phyloP scores from a whole-genome alignment of 225 moss, liverwort and hornwort species.

The Takakia lepidozioides region DNA sequence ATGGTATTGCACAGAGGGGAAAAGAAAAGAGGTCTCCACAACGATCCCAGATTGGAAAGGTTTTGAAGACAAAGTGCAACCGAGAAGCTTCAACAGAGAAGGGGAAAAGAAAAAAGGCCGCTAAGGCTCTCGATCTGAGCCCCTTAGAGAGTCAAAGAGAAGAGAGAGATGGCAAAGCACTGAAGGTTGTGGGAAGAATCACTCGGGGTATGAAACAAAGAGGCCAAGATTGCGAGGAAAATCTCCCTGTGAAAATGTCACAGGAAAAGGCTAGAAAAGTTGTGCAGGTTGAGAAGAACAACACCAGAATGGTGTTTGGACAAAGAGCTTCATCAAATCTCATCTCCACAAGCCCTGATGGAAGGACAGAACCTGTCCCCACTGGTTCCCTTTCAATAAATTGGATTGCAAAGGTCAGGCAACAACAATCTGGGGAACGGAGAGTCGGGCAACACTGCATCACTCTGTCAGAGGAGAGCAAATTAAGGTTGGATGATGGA shows the following conservation, averaged over 20 bases:
- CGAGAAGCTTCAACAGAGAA: neutral
- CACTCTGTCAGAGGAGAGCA: no score
- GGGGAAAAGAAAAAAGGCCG: slow-evolving; percentile 3
- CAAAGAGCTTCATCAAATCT: no score
- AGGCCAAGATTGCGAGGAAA: neutral
- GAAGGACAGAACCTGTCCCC: no score
- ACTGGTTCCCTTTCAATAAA: no score
- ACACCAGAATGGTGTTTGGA: neutral
- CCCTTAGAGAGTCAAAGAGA: neutral
- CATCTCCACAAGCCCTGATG: no score
- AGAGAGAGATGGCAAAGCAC: slow-evolving; percentile 2
- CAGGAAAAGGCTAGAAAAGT: neutral
- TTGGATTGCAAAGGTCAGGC: no score
- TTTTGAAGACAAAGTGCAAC: neutral
- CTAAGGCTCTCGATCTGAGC: neutral
- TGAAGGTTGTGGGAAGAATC: slow-evolving; percentile 6
- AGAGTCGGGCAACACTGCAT: no score
- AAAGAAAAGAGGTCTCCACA: neutral
- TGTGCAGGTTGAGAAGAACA: neutral
- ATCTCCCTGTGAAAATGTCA: neutral
- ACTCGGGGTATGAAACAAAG: slow-evolving; percentile 5
- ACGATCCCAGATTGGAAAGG: slow-evolving; percentile 1
- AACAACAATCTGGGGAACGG: no score
- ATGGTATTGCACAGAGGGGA: neutral
- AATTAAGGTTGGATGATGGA: no score